phyloP scores from a whole-genome alignment of 331 rosid genomes.

The Stylosanthes scabra region DNA sequence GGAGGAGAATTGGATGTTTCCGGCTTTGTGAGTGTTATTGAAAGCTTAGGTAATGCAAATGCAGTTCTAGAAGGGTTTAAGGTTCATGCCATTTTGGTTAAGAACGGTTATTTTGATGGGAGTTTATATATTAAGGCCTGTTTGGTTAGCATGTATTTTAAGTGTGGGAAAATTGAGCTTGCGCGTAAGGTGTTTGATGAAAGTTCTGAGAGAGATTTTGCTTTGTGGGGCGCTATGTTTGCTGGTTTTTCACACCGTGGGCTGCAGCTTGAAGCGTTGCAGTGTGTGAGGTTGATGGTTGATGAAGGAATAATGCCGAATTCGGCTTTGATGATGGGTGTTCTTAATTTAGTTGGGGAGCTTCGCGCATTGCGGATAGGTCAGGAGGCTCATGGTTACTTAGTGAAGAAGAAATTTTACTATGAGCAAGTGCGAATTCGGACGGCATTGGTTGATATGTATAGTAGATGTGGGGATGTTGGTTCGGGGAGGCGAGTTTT shows the following conservation, averaged over 20 bases:
- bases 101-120: conserved; percentile 61
- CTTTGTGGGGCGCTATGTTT: conserved; percentile 64
- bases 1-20: conserved; percentile 60
- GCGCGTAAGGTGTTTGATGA: conserved; percentile 63
- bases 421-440: conserved; percentile 50
- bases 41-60: conserved; percentile 63
- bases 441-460: conserved; percentile 73
- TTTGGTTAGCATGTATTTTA: conserved; percentile 53
- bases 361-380: conserved; percentile 47
- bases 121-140: conserved; percentile 51
- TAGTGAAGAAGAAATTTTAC: conserved; percentile 52
- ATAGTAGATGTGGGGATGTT: conserved; percentile 68
- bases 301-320: conserved; percentile 59
- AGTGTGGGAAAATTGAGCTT: conserved; percentile 60
- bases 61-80: conserved; percentile 64
- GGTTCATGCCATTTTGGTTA: conserved; percentile 64
- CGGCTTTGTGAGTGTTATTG: conserved; percentile 57
- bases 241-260: conserved; percentile 63
- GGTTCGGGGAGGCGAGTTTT: conserved; percentile 63
- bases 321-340: conserved; percentile 53
- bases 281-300: conserved; percentile 60
- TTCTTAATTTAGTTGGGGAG: conserved; percentile 69
- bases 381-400: conserved; percentile 67
- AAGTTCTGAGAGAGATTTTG: conserved; percentile 58
- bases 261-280: conserved; percentile 60